Conservation (phyloP, 2,329 filamentous ascomycete species). For the Orbilia oligospora region DNA sequence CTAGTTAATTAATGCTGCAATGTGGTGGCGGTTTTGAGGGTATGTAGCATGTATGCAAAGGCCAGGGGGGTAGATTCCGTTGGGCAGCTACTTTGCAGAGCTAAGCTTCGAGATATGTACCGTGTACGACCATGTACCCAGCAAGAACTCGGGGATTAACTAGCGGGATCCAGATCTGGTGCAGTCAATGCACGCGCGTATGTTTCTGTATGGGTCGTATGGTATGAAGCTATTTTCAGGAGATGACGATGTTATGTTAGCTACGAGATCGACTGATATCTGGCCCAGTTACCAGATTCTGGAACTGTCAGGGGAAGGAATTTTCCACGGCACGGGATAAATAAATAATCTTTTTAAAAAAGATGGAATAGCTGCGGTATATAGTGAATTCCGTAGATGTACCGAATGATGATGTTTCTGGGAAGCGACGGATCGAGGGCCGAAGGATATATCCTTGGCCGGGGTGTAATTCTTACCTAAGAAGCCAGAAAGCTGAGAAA, state of each 20-base stretch:
- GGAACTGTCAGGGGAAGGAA: constrained; percentile 18
- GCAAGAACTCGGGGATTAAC: not conserved
- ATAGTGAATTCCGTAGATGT: not conserved
- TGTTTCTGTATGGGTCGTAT: constrained; percentile 2
- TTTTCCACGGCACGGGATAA: constrained; percentile 3
- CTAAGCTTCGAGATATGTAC: constrained; percentile 13
- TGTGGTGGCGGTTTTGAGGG: constrained; percentile 1
- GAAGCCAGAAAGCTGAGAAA: constrained; percentile 17
- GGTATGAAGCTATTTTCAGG: constrained; percentile 18
- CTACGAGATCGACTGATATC: too few relatives aligned
- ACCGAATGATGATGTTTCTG: not conserved
- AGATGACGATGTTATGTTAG: constrained; percentile 4
- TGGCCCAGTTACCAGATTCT: constrained; percentile 7
- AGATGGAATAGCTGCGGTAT: not conserved
- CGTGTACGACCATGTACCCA: constrained; percentile 1
- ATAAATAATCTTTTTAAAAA: not conserved
- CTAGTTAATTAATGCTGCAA: too few relatives aligned
- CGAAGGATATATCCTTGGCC: not conserved
- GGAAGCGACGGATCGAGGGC: not conserved
- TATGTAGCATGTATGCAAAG: constrained; percentile 2
- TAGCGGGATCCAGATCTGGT: constrained; percentile 5
- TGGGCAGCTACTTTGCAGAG: constrained; percentile 7
- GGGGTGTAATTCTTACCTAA: constrained; percentile 44
- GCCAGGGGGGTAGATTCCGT: constrained; percentile 17
- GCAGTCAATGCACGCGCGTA: constrained; percentile 29